Evolutionary conservation across 2,329 filamentous ascomycete genomes (phyloP).

Genomic region (Botryosphaeria dothidea): DNA sequence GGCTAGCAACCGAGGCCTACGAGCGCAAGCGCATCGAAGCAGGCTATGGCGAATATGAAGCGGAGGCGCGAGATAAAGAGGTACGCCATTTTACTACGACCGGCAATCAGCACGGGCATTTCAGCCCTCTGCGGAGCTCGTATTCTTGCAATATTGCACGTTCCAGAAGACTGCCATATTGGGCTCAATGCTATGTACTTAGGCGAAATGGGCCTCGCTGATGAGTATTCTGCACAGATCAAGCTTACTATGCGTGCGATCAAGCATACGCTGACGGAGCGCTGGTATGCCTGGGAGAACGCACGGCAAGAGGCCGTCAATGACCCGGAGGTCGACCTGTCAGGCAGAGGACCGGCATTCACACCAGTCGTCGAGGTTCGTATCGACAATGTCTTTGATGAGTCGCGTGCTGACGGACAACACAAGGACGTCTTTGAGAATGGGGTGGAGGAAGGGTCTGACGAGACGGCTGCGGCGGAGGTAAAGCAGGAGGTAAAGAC

Average conservation of each 20-base stretch:
- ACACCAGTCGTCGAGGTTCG: conserved; percentile 12
- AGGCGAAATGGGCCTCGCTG: neutral
- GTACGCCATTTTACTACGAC: conserved; percentile 53
- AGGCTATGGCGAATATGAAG: conserved; percentile 73
- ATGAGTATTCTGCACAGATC: conserved; percentile 55
- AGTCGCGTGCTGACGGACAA: neutral
- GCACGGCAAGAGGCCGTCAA: conserved; percentile 53
- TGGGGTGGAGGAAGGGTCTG: neutral
- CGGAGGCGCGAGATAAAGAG: conserved; percentile 60
- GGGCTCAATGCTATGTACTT: neutral
- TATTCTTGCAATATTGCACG: conserved; percentile 14
- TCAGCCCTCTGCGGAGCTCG: neutral
- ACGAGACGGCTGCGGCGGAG: neutral
- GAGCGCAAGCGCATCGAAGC: conserved; percentile 69
- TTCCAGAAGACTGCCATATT: neutral
- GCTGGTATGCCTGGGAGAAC: conserved; percentile 85
- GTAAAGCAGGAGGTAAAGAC: neutral
- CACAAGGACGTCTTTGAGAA: neutral
- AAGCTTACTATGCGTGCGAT: conserved; percentile 77
- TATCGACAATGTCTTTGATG: neutral
- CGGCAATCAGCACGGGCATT: neutral
- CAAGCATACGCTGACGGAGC: conserved; percentile 81
- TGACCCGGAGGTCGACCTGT: conserved; percentile 59
- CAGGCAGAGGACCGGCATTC: neutral
- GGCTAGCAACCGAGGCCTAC: conserved; percentile 72